Conservation (phyloP, 495 filamentous ascomycete genomes). For the Aspergillus carlsbadensis region DNA sequence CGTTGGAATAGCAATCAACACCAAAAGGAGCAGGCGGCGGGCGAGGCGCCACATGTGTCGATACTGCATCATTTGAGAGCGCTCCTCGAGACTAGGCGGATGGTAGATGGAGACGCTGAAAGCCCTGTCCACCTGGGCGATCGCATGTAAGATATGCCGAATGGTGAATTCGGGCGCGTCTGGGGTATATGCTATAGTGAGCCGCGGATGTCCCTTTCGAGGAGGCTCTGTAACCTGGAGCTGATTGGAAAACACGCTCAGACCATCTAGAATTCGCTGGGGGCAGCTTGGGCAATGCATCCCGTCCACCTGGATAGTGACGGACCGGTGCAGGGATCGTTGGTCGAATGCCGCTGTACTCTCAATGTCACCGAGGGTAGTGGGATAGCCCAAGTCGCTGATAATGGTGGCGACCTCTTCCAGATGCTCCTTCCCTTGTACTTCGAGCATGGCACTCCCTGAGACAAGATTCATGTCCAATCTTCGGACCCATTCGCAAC, state of each 20-base stretch:
- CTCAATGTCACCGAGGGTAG: slow-evolving; percentile 11
- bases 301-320: slow-evolving; percentile 62
- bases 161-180: slow-evolving; percentile 69
- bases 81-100: slow-evolving; percentile 80
- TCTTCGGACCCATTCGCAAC: slow-evolving; percentile 58
- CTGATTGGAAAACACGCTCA: slow-evolving; percentile 50
- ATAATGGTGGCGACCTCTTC: slow-evolving; percentile 70
- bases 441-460: slow-evolving; percentile 64
- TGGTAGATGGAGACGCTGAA: slow-evolving; percentile 76
- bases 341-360: slow-evolving; percentile 54
- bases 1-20: slow-evolving; percentile 75
- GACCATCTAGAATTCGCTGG: slow-evolving; percentile 49
- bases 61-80: slow-evolving; percentile 66
- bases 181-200: slow-evolving; percentile 62
- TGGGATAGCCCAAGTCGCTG: slow-evolving; percentile 22
- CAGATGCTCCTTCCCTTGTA: slow-evolving; percentile 70
- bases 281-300: slow-evolving; percentile 89
- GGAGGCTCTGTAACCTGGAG: slow-evolving; percentile 59
- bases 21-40: slow-evolving; percentile 63
- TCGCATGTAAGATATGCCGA: slow-evolving; percentile 64
- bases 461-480: slow-evolving; percentile 68
- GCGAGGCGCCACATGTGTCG: slow-evolving; percentile 60
- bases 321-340: too few relatives aligned
- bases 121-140: slow-evolving; percentile 58
- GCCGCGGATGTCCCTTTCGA: slow-evolving; percentile 38